Evolutionary conservation across 345 rosid genomes (phyloP), one percentile per base, ranked within the genome.

Genomic region (Linum usitatissimum): DNA sequence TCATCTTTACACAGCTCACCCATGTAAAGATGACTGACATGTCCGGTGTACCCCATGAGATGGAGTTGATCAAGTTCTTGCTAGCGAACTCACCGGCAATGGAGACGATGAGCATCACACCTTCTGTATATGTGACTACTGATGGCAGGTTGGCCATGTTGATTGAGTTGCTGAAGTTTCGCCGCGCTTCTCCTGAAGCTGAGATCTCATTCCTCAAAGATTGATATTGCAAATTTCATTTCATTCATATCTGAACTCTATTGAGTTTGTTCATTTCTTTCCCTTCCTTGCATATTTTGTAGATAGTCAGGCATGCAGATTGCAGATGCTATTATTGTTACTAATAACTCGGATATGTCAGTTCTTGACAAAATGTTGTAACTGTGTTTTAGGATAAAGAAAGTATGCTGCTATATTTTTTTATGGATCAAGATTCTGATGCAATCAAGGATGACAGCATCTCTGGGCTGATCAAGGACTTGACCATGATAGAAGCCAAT

Each of bases 21-120:
- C 73, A 68, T 6, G 85, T 83, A 68, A 93, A 79, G 82, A 76
- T 90, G 78, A 78, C 91, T 4, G 94, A 87, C 19, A 70, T 84
- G 56, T 83, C 80, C 39, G 93, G 87, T 18, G 81, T 83, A 61
- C 91, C 80, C 6, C 82, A 86, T 23, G 99, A 93, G 77, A 75
- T 93, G 88, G 86, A 84, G 63, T 77, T 93, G 53, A 75, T 90
- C 70, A 87, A 82, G 72, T 87, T 84, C 70, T 76, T 90, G 73
- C 85, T 93, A 20, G 81, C 75, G 18, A 84, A 78, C 66, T 84
- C 99, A 3, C 94, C 88, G 0, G 77, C 53, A 54, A 81, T 93
- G 3, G 82, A 87, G 81, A 70, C 66, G 18, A 65, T 90, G 79
- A 73, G 76, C 13, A 79, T 93, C 58, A 66, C 83, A 53, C 83